Percentiles rank a stretch among this genome's conserved stretches.
Evolutionary conservation across 192 early-diverging fungal species (phyloP).

Genomic region (Coemansia sp.): DNA sequence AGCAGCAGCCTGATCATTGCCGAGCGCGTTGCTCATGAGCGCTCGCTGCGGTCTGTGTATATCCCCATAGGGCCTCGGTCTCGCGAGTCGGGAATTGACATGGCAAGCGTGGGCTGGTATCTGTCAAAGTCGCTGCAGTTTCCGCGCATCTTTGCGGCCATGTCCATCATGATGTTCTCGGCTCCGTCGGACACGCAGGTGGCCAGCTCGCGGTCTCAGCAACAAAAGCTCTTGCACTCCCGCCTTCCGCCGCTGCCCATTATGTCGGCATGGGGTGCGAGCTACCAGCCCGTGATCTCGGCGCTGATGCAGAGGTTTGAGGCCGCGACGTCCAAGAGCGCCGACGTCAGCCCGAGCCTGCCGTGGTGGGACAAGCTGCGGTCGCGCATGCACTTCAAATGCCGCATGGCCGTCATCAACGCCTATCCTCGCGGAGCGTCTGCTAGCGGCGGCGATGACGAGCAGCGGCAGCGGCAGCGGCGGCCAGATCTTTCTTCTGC

Average conservation of each 20-base stretch:
- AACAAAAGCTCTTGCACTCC: constrained; percentile 8
- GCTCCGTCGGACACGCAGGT: constrained; percentile 15
- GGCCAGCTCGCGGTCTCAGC: constrained; percentile 8
- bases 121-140: constrained; percentile 50
- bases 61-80: constrained; percentile 45
- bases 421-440: constrained; percentile 3
- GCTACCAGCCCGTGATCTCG: constrained; percentile 53
- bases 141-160: constrained; percentile 42
- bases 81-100: constrained; percentile 20
- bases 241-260: constrained; percentile 40
- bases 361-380: constrained; percentile 59
- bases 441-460: background rate
- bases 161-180: constrained; percentile 48
- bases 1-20: constrained; percentile 47
- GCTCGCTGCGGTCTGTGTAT: constrained; percentile 41
- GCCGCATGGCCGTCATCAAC: constrained; percentile 48
- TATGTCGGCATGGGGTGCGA: constrained; percentile 53
- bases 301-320: constrained; percentile 56
- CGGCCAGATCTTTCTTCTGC: background rate
- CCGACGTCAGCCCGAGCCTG: constrained; percentile 49
- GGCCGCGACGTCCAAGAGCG: constrained; percentile 43
- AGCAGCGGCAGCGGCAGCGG: constrained; percentile 3
- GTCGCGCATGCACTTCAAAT: constrained; percentile 40
- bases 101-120: constrained; percentile 41
- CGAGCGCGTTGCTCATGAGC: constrained; percentile 39